A percentile compares a stretch with the other conserved stretches of the same genome.
Evolutionary conservation across 2,329 filamentous ascomycete species (phyloP).

Genomic region (Whalleya microplaca): DNA sequence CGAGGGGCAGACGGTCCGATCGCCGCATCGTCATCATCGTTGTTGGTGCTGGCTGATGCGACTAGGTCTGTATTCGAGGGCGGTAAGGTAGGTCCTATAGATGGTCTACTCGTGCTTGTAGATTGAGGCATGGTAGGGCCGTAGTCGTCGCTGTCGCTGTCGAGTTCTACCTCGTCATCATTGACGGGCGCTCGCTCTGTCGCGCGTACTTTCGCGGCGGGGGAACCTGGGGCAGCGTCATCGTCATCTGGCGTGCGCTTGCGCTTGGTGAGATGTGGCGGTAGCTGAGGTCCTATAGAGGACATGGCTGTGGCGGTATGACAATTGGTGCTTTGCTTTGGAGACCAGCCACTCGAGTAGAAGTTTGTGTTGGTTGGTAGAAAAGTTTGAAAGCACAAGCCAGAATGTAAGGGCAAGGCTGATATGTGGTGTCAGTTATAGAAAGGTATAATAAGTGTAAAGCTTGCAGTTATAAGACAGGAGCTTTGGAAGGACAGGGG

Average conservation of each 20-base stretch:
- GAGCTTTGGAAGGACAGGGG: neutral
- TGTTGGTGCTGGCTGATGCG: constrained; percentile 47
- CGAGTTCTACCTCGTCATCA: constrained; percentile 43
- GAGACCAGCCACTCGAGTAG: neutral
- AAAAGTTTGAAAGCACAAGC: neutral
- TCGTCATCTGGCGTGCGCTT: constrained; percentile 57
- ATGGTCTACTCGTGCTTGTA: neutral
- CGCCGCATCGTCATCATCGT: constrained; percentile 42
- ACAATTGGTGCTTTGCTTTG: neutral
- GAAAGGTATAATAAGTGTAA: neutral
- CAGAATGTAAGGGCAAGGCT: too few relatives aligned
- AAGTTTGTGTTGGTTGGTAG: neutral
- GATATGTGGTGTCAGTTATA: too few relatives aligned
- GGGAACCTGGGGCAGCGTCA: constrained; percentile 42
- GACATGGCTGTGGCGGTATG: constrained; percentile 52
- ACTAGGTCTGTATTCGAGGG: constrained; percentile 53
- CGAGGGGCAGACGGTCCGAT: constrained; percentile 23
- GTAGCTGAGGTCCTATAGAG: constrained; percentile 71
- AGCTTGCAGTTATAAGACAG: neutral
- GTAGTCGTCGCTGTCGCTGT: constrained; percentile 36
- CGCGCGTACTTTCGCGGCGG: constrained; percentile 49
- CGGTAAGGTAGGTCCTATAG: constrained; percentile 24
- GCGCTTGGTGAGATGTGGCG: constrained; percentile 67
- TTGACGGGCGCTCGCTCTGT: constrained; percentile 48
- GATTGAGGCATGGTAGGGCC: constrained; percentile 23